Percentiles rank a stretch among this genome's conserved stretches.
Evolutionary conservation across 305 asterid genomes (phyloP).

Genomic region (Fraxinus sp.): DNA sequence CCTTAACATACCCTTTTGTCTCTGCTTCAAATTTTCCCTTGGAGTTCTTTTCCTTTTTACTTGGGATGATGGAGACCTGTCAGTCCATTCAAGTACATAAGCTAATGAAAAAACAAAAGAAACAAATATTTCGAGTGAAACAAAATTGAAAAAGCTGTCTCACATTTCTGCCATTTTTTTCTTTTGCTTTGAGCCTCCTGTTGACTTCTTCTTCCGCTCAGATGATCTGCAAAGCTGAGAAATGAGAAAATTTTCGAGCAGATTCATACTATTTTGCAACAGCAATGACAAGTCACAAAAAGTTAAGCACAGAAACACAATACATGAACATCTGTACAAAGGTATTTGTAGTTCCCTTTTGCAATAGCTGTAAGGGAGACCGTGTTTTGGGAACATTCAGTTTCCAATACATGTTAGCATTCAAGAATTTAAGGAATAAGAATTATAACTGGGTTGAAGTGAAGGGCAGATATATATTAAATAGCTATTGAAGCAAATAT

Average conservation of each 20-base stretch:
- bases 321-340: constrained; percentile 10
- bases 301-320: constrained; percentile 10
- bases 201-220: constrained; percentile 47
- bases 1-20: constrained; percentile 40
- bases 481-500: not conserved
- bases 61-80: constrained; percentile 69
- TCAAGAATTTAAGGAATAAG: not conserved
- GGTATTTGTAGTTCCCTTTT: constrained; percentile 16
- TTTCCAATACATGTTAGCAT: not conserved
- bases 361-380: not conserved
- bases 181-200: constrained; percentile 46
- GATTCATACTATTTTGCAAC: constrained; percentile 1
- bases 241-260: constrained; percentile 25
- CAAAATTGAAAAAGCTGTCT: constrained; percentile 34
- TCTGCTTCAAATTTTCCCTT: constrained; percentile 53
- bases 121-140: constrained; percentile 9
- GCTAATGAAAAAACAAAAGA: constrained; percentile 22
- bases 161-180: constrained; percentile 51
- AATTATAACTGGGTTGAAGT: not conserved
- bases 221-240: constrained; percentile 55
- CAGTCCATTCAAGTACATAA: constrained; percentile 34
- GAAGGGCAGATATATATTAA: not conserved
- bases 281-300: constrained; percentile 1
- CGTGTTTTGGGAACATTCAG: constrained; percentile 16
- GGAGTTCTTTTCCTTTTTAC: constrained; percentile 82